phyloP scores from a whole-genome alignment of 371 early-diverging fungal genomes.

The Apophysomyces sp. region DNA sequence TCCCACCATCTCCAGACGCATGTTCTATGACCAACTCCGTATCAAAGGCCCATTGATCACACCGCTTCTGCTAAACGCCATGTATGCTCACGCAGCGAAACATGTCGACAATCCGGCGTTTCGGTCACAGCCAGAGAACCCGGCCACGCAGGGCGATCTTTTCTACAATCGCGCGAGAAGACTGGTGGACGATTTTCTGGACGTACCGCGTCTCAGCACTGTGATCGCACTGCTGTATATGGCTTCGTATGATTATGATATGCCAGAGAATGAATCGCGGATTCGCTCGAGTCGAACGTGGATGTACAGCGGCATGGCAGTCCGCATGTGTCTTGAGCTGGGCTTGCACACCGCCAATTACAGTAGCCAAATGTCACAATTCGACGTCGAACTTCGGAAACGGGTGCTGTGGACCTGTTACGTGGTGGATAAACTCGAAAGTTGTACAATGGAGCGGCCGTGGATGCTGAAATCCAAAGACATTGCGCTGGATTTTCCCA shows the following conservation, averaged over 20 bases:
- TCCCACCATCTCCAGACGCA: slow-evolving; percentile 31
- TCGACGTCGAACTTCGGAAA: slow-evolving; percentile 46
- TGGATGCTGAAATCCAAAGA: slow-evolving; percentile 42
- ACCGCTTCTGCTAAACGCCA: slow-evolving; percentile 40
- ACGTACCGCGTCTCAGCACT: slow-evolving; percentile 45
- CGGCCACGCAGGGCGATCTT: slow-evolving; percentile 24
- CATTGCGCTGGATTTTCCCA: slow-evolving; percentile 37
- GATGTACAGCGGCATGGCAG: slow-evolving; percentile 47
- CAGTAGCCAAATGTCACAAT: slow-evolving; percentile 44
- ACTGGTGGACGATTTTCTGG: slow-evolving; percentile 47
- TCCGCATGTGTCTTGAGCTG: slow-evolving; percentile 40
- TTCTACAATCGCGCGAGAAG: slow-evolving; percentile 41
- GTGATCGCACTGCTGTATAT: slow-evolving; percentile 46
- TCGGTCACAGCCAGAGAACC: slow-evolving; percentile 17
- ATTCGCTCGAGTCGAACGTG: slow-evolving; percentile 31
- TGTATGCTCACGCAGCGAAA: slow-evolving; percentile 48
- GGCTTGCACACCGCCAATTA: slow-evolving; percentile 42
- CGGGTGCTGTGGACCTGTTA: slow-evolving; percentile 55
- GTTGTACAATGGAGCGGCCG: slow-evolving; percentile 41
- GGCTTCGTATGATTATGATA: slow-evolving; percentile 33
- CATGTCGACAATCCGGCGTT: slow-evolving; percentile 22
- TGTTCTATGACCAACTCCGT: slow-evolving; percentile 47
- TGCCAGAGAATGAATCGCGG: neutral
- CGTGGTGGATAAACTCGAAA: slow-evolving; percentile 46
- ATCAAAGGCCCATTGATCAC: slow-evolving; percentile 41